Evolutionary conservation across 768 basidiomycete genomes (phyloP).

Genomic region (Scleroderma bovista): DNA sequence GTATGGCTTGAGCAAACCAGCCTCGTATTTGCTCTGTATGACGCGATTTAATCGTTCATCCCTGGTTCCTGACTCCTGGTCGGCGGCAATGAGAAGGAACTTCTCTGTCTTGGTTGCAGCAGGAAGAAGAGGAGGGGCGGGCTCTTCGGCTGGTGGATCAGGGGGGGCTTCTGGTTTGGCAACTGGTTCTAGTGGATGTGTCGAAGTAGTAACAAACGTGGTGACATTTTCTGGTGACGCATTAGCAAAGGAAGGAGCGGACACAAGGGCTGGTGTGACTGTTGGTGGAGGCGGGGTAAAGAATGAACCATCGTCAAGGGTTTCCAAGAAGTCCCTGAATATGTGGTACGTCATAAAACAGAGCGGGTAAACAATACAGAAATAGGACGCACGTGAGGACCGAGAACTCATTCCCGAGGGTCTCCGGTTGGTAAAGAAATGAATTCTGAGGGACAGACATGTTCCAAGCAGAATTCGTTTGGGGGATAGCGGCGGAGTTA

Average conservation of each 20-base stretch:
- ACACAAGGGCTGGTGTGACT: slow-evolving; percentile 44
- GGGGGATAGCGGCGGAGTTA: slow-evolving; percentile 12
- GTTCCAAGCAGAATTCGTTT: slow-evolving; percentile 46
- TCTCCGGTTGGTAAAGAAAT: slow-evolving; percentile 70
- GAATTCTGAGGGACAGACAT: slow-evolving; percentile 43
- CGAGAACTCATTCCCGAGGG: slow-evolving; percentile 76
- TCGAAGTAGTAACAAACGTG: slow-evolving; percentile 13
- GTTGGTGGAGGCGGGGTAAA: slow-evolving; percentile 56
- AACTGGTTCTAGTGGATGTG: slow-evolving; percentile 15
- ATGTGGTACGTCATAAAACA: neutral
- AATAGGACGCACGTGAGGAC: slow-evolving; percentile 60
- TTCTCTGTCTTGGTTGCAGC: slow-evolving; percentile 78
- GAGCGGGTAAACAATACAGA: neutral
- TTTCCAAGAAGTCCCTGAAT: slow-evolving; percentile 79
- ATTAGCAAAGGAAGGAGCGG: slow-evolving; percentile 30
- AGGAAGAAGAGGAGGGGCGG: slow-evolving; percentile 52
- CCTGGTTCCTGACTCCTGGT: slow-evolving; percentile 86
- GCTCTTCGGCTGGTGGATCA: slow-evolving; percentile 30
- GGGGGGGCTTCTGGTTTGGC: slow-evolving; percentile 19
- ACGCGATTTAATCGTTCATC: slow-evolving; percentile 88
- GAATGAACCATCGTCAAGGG: slow-evolving; percentile 79
- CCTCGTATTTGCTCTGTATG: slow-evolving; percentile 95
- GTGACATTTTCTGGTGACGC: slow-evolving; percentile 4
- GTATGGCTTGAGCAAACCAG: slow-evolving; percentile 89
- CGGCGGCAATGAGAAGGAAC: slow-evolving; percentile 90